Evolutionary conservation across 805 yeast genomes (phyloP).

Genomic region (Danielia reshetovae): DNA sequence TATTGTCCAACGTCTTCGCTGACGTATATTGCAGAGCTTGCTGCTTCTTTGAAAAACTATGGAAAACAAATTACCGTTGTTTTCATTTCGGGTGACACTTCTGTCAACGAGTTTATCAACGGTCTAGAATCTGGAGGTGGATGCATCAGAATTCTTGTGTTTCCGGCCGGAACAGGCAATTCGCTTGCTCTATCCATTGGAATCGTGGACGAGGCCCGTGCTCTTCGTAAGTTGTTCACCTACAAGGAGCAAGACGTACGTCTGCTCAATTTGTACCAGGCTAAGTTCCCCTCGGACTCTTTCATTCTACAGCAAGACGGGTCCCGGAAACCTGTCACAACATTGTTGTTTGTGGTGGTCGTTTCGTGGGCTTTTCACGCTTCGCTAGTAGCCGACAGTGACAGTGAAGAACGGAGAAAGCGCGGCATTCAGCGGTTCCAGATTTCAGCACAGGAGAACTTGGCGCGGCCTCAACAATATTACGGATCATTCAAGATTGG

Average conservation of each 20-base stretch:
- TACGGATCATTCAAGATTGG: conserved; percentile 29
- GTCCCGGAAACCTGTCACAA: conserved; percentile 9
- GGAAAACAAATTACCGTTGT: conserved; percentile 38
- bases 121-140: conserved; percentile 19
- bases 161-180: conserved; percentile 88
- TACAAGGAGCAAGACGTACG: conserved; percentile 9
- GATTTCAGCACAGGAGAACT: conserved; percentile 58
- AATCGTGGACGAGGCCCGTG: conserved; percentile 19
- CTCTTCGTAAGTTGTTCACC: conserved; percentile 35
- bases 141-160: conserved; percentile 26
- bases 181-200: conserved; percentile 67
- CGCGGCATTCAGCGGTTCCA: conserved; percentile 66
- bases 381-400: conserved; percentile 75
- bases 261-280: conserved; percentile 45
- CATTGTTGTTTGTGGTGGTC: conserved; percentile 53
- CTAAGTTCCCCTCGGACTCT: conserved; percentile 38
- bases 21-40: conserved; percentile 39
- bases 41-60: conserved; percentile 21
- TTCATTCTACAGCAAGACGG: conserved; percentile 19
- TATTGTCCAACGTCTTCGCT: conserved; percentile 43
- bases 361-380: conserved; percentile 87
- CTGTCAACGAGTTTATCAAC: conserved; percentile 73
- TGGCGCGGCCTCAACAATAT: conserved; percentile 49
- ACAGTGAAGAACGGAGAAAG: conserved; percentile 59
- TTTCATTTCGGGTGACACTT: conserved; percentile 83